Conservation (phyloP, 352 stramenopile genomes). For the Aphanomyces invadans region DNA sequence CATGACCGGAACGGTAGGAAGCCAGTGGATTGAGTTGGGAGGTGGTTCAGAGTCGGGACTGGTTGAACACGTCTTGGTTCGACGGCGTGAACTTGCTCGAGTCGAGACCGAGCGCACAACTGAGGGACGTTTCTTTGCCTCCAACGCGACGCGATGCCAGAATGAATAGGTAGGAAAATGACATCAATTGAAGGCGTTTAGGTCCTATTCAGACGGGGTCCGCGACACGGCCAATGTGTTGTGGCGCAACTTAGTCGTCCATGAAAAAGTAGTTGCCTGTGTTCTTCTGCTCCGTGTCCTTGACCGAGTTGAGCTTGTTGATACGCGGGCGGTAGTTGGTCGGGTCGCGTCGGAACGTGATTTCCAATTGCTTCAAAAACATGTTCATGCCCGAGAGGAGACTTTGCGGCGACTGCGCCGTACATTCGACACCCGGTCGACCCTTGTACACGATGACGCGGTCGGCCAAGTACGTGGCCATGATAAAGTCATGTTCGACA, state of each 20-base stretch:
- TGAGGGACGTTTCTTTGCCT: no score
- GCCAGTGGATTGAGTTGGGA: no score
- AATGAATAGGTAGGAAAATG: no score
- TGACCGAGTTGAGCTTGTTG: conserved; percentile 94
- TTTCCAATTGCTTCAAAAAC: conserved; percentile 98
- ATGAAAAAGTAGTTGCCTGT: conserved; percentile 99
- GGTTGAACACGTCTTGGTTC: no score
- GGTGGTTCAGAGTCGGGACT: no score
- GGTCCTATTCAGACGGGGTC: no score
- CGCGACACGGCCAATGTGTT: neutral
- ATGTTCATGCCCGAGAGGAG: conserved; percentile 98
- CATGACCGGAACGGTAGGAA: no score
- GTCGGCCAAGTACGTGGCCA: conserved; percentile 99
- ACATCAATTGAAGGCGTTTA: no score
- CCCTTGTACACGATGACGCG: conserved; percentile 95
- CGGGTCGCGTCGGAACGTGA: conserved; percentile 99
- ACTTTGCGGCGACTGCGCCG: conserved; percentile 90
- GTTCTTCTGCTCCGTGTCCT: conserved; percentile 97
- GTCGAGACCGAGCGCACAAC: no score
- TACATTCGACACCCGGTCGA: conserved; percentile 95
- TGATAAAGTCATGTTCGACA: conserved; percentile 99
- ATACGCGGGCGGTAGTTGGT: conserved; percentile 98
- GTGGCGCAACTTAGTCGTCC: conserved; percentile 79
- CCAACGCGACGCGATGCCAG: no score
- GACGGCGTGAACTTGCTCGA: no score